Percentiles rank a stretch among this genome's conserved stretches.
Evolutionary conservation across 768 basidiomycete genomes (phyloP).

Genomic region (Clitopilus hobsonii): DNA sequence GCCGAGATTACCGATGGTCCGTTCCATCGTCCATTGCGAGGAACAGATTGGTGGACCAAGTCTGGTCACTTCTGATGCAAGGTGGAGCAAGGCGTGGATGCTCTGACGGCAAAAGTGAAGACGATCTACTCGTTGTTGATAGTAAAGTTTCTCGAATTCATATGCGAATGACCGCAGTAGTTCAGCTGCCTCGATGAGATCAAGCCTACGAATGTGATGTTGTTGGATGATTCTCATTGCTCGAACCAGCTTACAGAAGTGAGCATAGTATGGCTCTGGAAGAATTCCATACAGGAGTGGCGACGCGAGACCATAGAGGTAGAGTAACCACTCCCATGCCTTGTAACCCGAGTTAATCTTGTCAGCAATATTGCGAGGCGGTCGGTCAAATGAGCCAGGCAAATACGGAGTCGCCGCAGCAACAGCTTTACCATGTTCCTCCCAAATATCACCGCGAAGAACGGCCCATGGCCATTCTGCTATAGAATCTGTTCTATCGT

Average conservation of each 20-base stretch:
- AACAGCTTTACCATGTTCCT: no score
- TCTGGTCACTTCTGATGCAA: constrained; percentile 16
- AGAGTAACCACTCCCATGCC: no score
- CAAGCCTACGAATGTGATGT: neutral
- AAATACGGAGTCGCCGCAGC: no score
- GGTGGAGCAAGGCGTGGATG: constrained; percentile 24
- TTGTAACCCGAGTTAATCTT: no score
- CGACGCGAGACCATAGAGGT: no score
- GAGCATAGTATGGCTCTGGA: neutral
- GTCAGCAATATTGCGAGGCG: no score
- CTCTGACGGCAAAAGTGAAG: constrained; percentile 29
- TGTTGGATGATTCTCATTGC: neutral
- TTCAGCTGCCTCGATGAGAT: neutral
- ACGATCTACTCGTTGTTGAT: constrained; percentile 16
- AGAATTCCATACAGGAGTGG: no score
- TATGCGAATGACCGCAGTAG: neutral
- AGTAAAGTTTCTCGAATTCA: constrained; percentile 31
- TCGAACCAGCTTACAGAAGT: neutral
- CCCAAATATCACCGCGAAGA: no score
- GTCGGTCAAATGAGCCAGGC: no score
- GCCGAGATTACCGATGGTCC: constrained; percentile 19
- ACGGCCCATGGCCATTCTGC: no score
- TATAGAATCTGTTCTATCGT: no score
- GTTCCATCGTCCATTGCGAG: constrained; percentile 29
- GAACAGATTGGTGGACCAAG: constrained; percentile 16